Evolutionary conservation across 768 basidiomycete species (phyloP).

Genomic region (Psilocybe tampanensis): DNA sequence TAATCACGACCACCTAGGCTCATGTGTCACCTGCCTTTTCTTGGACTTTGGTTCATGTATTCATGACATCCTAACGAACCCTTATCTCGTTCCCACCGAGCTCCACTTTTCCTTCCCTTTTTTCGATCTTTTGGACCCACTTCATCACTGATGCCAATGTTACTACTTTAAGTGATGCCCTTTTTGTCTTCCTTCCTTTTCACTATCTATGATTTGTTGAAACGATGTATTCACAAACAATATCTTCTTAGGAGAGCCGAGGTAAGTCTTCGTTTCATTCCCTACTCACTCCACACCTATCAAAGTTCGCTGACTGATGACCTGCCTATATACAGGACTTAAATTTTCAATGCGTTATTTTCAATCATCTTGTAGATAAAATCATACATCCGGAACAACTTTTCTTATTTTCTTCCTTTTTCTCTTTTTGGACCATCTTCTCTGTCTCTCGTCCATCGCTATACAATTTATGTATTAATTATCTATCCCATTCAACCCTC

Average conservation of each 20-base stretch:
- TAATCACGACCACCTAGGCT: conserved; percentile 6
- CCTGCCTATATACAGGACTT: neutral
- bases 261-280: neutral
- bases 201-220: neutral
- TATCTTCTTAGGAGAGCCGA: neutral
- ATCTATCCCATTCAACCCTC: neutral
- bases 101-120: neutral
- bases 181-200: neutral
- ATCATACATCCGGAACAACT: neutral
- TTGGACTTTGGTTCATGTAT: neutral
- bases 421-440: neutral
- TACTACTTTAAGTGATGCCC: neutral
- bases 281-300: neutral
- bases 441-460: neutral
- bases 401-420: too few relatives aligned
- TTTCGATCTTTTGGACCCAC: neutral
- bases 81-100: neutral
- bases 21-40: neutral
- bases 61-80: neutral
- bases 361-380: neutral
- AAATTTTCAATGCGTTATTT: neutral
- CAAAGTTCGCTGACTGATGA: neutral
- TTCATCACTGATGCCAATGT: neutral
- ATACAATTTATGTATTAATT: conserved; percentile 2
- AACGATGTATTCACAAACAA: neutral